These are phyloP conservation scores for Coemansia sp. DNA, from an alignment of 192 early-diverging fungal genomes.

Conservation along the genomic window DNA sequence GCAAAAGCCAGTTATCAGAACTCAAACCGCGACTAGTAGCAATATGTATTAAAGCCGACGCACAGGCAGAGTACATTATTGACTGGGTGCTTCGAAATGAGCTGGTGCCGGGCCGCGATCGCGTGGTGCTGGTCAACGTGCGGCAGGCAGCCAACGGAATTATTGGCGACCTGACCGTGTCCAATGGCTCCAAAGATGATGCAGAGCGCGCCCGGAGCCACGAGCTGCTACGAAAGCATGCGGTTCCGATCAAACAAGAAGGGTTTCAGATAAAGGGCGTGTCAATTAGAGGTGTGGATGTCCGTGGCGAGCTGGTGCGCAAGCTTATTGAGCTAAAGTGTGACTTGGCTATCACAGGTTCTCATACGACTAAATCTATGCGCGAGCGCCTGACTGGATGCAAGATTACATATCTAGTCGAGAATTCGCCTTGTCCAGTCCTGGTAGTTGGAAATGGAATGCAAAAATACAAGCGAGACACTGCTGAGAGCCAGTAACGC, in stretches of 20 bases:
- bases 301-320: conserved; percentile 50
- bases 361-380: conserved; percentile 29
- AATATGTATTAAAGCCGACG: conserved; percentile 37
- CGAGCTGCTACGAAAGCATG: conserved; percentile 31
- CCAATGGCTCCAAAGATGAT: conserved; percentile 31
- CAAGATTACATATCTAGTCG: conserved; percentile 29
- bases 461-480: conserved; percentile 3
- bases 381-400: conserved; percentile 32
- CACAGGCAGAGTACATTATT: conserved; percentile 23
- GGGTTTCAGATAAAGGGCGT: conserved; percentile 47
- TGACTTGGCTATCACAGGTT: conserved; percentile 32
- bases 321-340: conserved; percentile 51
- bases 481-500: conserved; percentile 1
- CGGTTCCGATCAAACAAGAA: conserved; percentile 32
- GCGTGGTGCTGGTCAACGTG: conserved; percentile 35
- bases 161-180: conserved; percentile 36
- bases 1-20: conserved; percentile 2
- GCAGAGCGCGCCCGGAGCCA: conserved; percentile 39
- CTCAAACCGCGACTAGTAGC: conserved; percentile 38
- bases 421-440: conserved; percentile 44
- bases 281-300: conserved; percentile 47
- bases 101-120: conserved; percentile 38
- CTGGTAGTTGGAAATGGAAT: conserved; percentile 24
- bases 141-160: conserved; percentile 43
- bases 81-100: conserved; percentile 40